phyloP scores from a whole-genome alignment of 441 rosid genomes.

The Heliophila coronopifolia region DNA sequence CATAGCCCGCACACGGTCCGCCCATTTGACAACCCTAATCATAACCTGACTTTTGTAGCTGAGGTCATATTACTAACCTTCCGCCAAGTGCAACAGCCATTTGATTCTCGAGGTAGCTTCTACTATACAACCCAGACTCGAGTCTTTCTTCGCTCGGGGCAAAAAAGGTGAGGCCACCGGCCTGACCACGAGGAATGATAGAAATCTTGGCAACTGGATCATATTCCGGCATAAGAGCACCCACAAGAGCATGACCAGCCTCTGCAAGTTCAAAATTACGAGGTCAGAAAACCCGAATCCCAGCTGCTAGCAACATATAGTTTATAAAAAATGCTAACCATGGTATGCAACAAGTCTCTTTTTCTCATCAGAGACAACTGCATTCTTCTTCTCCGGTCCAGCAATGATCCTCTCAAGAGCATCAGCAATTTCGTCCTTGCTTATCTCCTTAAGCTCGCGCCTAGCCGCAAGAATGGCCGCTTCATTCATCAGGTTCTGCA shows the following conservation, averaged over 20 bases:
- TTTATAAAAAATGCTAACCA: too few species aligned
- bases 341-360: slow-evolving; percentile 85
- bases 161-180: slow-evolving; percentile 88
- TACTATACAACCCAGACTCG: slow-evolving; percentile 87
- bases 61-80: too few species aligned
- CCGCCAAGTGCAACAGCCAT: slow-evolving; percentile 97
- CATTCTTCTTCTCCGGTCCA: slow-evolving; percentile 94
- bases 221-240: slow-evolving; percentile 90
- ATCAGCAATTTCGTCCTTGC: slow-evolving; percentile 92
- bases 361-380: slow-evolving; percentile 86
- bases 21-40: too few species aligned
- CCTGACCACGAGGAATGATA: slow-evolving; percentile 94
- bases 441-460: slow-evolving; percentile 89
- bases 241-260: slow-evolving; percentile 93
- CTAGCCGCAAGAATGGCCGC: slow-evolving; percentile 94
- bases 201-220: slow-evolving; percentile 95
- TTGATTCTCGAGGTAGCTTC: slow-evolving; percentile 92
- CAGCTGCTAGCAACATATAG: too few species aligned
- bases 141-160: slow-evolving; percentile 96
- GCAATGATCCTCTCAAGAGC: slow-evolving; percentile 95
- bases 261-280: slow-evolving; percentile 52
- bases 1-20: too few species aligned
- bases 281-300: too few species aligned
- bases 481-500: slow-evolving; percentile 93
- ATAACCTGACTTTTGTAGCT: too few species aligned